Base-by-base conservation (phyloP, 768 basidiomycete species). In the Lanmaoa pseudosensibilis region DNA sequence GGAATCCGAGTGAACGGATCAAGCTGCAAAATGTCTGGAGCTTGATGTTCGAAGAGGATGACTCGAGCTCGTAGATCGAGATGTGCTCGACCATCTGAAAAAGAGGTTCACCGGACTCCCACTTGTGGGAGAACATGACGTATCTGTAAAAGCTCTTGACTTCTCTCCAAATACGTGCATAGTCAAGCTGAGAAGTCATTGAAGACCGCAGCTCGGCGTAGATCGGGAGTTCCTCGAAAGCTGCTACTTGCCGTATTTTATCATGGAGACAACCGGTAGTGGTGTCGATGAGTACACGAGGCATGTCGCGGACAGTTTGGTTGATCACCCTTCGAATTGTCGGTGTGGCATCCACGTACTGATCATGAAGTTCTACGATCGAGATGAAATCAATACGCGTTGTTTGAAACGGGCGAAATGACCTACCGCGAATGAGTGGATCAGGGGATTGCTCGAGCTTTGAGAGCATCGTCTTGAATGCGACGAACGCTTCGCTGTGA, bases 121-220 rank as follows among this genome's bases (percentile, higher is more conserved):
- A 52, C 43, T 16, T 40, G 37, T 58, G 59, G 1, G 55, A 57
- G 2, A 57, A 4, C 58, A 55, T 57, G 8, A 44, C 53, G 9
- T 59, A 59, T 32, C 18, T 9, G 19, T 59, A 59, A 7, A 51
- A 59, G 1, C 6, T 10, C 12, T 33, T 38, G 8, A 48, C 58
- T 12, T 8, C 52, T 1, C 2, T 34, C 16, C 2, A 1, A 8
- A 60, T 60, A 13, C 34, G 45, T 2, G 19, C 16, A n/a, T 11
- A 13, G 38, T 60, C 46, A 5, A 51, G 41, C 12, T 5, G 8
- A 0, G 15, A 52, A 0, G 43, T 52, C 54, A 50, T 55, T 1
- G 60, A 61, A 10, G 59, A 55, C 1, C 27, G n/a, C 2, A 62
- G 48, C 21, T 57, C 39, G 1, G 47, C 36, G n/a, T 46, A 62